Base-by-base conservation (phyloP, 805 yeast genomes). In the Maudiozyma serrabonitensis region DNA sequence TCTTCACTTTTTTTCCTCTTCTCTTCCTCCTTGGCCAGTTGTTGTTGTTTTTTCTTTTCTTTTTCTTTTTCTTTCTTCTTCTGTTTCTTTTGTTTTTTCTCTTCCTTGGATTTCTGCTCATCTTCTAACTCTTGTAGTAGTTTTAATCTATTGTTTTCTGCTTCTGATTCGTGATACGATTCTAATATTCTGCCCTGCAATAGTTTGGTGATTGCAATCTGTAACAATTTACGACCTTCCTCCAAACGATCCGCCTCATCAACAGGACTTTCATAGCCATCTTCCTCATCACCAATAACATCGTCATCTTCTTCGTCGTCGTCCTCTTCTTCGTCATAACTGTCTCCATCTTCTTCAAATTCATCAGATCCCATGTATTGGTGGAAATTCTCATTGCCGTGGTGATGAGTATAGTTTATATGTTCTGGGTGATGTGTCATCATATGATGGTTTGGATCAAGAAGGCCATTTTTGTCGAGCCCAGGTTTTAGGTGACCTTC, bases 161-260 rank as follows among this genome's bases (percentile, higher is more conserved):
- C 90, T 45, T 84, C 78, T 54, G 80, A 84, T 57, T 84, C 90
- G 53, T 85, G 84, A 61, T 82, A 89, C 0, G 95, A 87, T 31
- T 76, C 79, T 59, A 85, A 72, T 32, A 90, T 76, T 43, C 88
- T 76, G 55, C 79, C 81, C 59, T 85, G 87, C 56, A 90, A 75
- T 61, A 87, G 73, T 47, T 87, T 80, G 4, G 93, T 83, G 1
- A 90, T 86, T 49, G 88, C 84, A 47, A 86, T 74, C 58, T 87
- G 88, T 53, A 90, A 76, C 73, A 87, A 76, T 25, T 84, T 80
- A 38, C 90, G 83, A 12, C 91, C 83, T 66, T 89, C 95, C 58
- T 80, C 82, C 59, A 86, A 68, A 46, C 89, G 75, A 63, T 74
- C 83, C 52, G 79, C 84, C 47, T 81, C 83, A 52, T 75, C 80